These are phyloP conservation scores for Excoecaria cochinchinensis DNA, from an alignment of 345 rosid genomes.

Conservation along the genomic window DNA sequence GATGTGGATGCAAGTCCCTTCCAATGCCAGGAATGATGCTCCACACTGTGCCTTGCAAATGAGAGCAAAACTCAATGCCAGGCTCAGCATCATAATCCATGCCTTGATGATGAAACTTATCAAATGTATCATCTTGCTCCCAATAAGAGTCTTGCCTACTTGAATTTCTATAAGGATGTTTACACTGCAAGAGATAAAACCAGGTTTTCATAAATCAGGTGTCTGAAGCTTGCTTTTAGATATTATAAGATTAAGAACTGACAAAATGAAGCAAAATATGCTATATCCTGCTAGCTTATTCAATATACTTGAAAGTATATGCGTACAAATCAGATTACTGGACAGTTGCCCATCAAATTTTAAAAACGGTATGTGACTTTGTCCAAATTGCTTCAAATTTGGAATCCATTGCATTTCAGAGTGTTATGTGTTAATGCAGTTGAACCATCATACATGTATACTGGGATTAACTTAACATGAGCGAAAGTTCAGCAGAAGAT, in stretches of 20 bases:
- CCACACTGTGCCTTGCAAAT: too few species aligned
- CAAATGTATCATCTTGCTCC: too few species aligned
- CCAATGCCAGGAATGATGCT: too few species aligned
- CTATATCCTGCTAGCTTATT: background rate
- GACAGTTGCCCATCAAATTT: background rate
- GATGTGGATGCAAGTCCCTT: too few species aligned
- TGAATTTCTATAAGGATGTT: constrained; percentile 1
- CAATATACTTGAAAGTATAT: background rate
- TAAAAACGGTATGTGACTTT: background rate
- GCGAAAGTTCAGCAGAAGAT: background rate
- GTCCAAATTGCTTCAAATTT: background rate
- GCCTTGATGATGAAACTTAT: too few species aligned
- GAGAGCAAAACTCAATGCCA: background rate
- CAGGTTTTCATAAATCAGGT: constrained; percentile 23
- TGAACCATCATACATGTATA: too few species aligned
- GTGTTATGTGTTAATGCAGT: background rate
- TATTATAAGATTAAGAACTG: background rate
- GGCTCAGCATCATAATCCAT: background rate
- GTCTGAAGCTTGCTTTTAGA: background rate
- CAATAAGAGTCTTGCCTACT: too few species aligned
- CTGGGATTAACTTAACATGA: too few species aligned
- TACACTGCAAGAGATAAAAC: constrained; percentile 23
- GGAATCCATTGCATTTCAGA: background rate
- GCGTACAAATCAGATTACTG: background rate
- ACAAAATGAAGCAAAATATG: too few species aligned